Percentiles rank a stretch among this genome's conserved stretches.
These are phyloP conservation scores for Amanita molliuscula DNA, from an alignment of 768 basidiomycete genomes.

Conservation along the genomic window DNA sequence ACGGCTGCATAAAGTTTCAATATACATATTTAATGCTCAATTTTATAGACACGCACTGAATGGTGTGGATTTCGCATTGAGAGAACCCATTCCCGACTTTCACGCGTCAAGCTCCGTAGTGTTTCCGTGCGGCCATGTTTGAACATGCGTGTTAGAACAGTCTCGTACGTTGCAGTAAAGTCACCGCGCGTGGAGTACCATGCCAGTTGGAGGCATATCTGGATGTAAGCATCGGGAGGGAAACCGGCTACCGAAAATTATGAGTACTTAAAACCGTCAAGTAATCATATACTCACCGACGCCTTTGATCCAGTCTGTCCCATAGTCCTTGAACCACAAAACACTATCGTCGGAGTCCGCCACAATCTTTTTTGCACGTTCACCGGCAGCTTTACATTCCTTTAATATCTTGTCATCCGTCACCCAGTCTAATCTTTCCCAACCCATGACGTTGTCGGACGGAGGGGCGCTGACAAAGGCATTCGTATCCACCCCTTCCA, in stretches of 20 bases:
- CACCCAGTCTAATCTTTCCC: constrained; percentile 68
- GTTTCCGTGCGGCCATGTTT: constrained; percentile 86
- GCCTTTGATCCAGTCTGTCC: constrained; percentile 78
- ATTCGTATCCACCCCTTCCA: constrained; percentile 48
- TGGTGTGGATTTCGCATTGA: constrained; percentile 50
- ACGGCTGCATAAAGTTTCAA: constrained; percentile 18
- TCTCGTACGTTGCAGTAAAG: constrained; percentile 90
- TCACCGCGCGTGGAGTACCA: constrained; percentile 72
- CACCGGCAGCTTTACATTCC: constrained; percentile 50
- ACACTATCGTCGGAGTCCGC: constrained; percentile 78
- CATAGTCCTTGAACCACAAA: constrained; percentile 75
- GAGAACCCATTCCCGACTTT: constrained; percentile 70
- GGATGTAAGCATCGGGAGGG: constrained; percentile 77
- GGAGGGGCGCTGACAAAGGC: constrained; percentile 23
- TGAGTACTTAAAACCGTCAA: background rate
- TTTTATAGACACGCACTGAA: constrained; percentile 27
- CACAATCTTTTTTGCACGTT: constrained; percentile 46
- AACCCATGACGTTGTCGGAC: constrained; percentile 19
- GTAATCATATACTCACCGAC: constrained; percentile 40
- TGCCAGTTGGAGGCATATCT: constrained; percentile 87
- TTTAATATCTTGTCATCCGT: constrained; percentile 45
- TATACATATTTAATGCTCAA: background rate
- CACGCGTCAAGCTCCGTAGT: constrained; percentile 62
- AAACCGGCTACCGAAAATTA: constrained; percentile 21
- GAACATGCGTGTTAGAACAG: constrained; percentile 81